These are phyloP conservation scores for Wickerhamomyces alni DNA, from an alignment of 805 yeast genomes.

Conservation along the genomic window DNA sequence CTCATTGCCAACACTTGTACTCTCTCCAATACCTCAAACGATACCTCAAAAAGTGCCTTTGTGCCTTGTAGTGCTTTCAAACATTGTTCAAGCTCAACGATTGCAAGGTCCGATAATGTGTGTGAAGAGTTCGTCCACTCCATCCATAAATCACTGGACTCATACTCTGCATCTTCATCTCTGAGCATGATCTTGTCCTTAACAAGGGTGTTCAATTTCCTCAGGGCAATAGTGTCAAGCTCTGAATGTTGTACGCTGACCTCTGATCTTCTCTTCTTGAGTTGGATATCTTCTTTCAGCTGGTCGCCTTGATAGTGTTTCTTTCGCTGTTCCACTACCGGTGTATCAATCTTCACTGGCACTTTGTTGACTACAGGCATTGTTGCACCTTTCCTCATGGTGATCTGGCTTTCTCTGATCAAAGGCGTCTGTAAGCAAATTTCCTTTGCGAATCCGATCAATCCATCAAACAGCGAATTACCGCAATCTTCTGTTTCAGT, in stretches of 20 bases:
- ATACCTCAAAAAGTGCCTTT: slow-evolving; percentile 7
- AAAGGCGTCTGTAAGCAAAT: slow-evolving; percentile 1
- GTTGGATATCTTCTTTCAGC: background rate
- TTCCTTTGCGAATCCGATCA: slow-evolving; percentile 6
- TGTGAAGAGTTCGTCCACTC: slow-evolving; percentile 18
- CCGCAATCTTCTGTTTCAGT: background rate
- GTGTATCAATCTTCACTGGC: background rate
- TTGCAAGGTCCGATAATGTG: slow-evolving; percentile 13
- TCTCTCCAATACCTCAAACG: slow-evolving; percentile 25
- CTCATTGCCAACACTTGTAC: slow-evolving; percentile 27
- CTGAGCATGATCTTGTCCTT: slow-evolving; percentile 13
- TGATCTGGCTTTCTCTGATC: slow-evolving; percentile 3
- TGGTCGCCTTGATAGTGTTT: background rate
- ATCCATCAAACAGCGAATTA: slow-evolving; percentile 12
- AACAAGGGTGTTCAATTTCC: slow-evolving; percentile 7
- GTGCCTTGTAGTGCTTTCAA: slow-evolving; percentile 17
- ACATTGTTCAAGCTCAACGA: slow-evolving; percentile 18
- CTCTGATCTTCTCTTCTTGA: slow-evolving; percentile 16
- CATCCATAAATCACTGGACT: slow-evolving; percentile 19
- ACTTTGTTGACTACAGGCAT: background rate
- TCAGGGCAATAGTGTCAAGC: slow-evolving; percentile 9
- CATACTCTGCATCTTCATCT: slow-evolving; percentile 24
- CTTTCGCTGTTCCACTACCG: background rate
- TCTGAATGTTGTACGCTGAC: slow-evolving; percentile 12
- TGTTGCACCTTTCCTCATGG: background rate